phyloP scores from a whole-genome alignment of 306 rosid species.

The Bauhinia variegata region DNA sequence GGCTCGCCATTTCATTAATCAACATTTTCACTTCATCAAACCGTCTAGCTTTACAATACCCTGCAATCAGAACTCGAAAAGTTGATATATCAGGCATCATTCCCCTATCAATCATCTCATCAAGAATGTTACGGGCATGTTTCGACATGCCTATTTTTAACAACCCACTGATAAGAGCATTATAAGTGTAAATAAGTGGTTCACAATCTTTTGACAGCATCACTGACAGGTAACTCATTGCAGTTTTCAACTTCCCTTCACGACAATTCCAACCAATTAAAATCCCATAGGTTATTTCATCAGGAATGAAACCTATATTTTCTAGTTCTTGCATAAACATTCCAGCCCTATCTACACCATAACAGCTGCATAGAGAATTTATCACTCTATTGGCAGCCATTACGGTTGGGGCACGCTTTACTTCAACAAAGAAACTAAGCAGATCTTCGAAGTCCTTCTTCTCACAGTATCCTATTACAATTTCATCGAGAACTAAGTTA shows the following conservation, averaged over 20 bases:
- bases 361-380: conserved; percentile 57
- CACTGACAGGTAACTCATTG: conserved; percentile 60
- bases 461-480: conserved; percentile 82
- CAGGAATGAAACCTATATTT: conserved; percentile 60
- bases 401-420: conserved; percentile 55
- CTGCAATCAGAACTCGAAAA: conserved; percentile 75
- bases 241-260: conserved; percentile 58
- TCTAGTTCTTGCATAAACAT: conserved; percentile 58
- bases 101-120: conserved; percentile 82
- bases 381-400: conserved; percentile 68
- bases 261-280: conserved; percentile 83
- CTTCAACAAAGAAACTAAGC: conserved; percentile 71
- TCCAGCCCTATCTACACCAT: conserved; percentile 61
- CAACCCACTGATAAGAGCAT: conserved; percentile 75
- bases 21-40: conserved; percentile 66
- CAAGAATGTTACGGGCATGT: conserved; percentile 55
- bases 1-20: conserved; percentile 63
- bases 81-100: conserved; percentile 61
- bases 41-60: conserved; percentile 73
- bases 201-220: conserved; percentile 50
- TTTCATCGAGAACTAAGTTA: conserved; percentile 55
- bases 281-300: conserved; percentile 80
- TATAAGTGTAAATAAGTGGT: conserved; percentile 62
- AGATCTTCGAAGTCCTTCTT: conserved; percentile 80
- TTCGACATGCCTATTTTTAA: conserved; percentile 68